Evolutionary conservation across 2,329 filamentous ascomycete genomes (phyloP).

Genomic region (Amylocarpus encephaloides): DNA sequence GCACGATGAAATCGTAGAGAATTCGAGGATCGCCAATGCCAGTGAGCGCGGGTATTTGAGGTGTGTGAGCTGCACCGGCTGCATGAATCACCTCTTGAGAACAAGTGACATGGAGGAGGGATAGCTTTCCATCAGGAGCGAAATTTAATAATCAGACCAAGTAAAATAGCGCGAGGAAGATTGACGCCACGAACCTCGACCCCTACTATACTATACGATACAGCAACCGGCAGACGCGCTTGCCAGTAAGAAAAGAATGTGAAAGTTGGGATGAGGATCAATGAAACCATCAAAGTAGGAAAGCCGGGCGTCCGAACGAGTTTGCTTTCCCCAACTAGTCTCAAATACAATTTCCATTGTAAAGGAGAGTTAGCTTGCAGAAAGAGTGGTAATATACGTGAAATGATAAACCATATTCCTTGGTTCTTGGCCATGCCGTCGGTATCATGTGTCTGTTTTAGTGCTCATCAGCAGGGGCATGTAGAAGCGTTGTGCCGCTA

Average conservation of each 20-base stretch:
- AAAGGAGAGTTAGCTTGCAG: background rate
- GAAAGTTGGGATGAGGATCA: conserved; percentile 33
- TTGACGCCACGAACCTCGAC: conserved; percentile 33
- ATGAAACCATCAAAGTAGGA: conserved; percentile 36
- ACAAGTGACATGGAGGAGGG: conserved; percentile 31
- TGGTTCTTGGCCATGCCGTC: too few species aligned
- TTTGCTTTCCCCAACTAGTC: conserved; percentile 34
- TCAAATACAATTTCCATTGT: background rate
- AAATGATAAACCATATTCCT: too few species aligned
- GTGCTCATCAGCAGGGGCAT: too few species aligned
- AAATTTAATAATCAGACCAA: conserved; percentile 13
- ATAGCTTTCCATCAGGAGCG: conserved; percentile 17
- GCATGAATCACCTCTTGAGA: conserved; percentile 46
- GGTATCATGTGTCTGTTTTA: too few species aligned
- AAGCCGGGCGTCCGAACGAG: conserved; percentile 36
- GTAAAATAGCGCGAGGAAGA: background rate
- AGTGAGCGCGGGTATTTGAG: conserved; percentile 41
- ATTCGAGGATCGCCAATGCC: conserved; percentile 38
- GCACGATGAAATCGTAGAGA: conserved; percentile 39
- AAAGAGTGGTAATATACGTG: too few species aligned
- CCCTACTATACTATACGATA: conserved; percentile 26
- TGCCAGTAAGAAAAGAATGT: conserved; percentile 35
- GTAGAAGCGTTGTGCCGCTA: too few species aligned
- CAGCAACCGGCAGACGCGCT: conserved; percentile 36
- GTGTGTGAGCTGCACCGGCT: conserved; percentile 40